A percentile compares a stretch with the other conserved stretches of the same genome.
Conservation (phyloP, 176 grass and related monocot species). For the Poa pratensis region DNA sequence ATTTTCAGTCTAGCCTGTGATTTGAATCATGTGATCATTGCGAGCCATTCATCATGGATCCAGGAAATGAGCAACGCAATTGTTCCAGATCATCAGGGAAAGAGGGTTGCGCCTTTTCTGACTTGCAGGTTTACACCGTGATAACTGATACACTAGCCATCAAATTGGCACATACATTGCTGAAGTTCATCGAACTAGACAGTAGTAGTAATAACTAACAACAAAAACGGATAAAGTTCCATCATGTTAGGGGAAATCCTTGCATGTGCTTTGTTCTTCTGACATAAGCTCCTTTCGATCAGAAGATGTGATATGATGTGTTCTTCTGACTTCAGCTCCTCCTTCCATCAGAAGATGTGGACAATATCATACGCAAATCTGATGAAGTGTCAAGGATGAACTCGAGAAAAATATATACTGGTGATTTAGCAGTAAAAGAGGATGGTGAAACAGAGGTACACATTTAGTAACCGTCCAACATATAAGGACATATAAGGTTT, state of each 20-base stretch:
- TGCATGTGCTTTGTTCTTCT: not conserved
- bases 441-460: not conserved
- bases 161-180: not conserved
- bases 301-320: slow-evolving; percentile 59
- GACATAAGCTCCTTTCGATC: slow-evolving; percentile 32
- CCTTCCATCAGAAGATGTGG: slow-evolving; percentile 81
- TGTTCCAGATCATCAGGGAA: not conserved
- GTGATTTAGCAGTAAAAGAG: not conserved
- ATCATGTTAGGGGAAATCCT: not conserved
- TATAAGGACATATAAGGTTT: not conserved
- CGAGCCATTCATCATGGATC: not conserved
- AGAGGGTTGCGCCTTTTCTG: not conserved
- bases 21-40: not conserved
- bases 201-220: slow-evolving; percentile 8
- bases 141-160: not conserved
- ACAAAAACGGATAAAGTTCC: slow-evolving; percentile 29
- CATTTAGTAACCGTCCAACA: not conserved
- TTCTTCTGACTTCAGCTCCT: slow-evolving; percentile 10
- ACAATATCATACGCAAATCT: slow-evolving; percentile 96
- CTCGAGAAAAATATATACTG: not conserved
- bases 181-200: not conserved
- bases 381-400: slow-evolving; percentile 61
- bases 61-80: not conserved
- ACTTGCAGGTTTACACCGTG: not conserved
- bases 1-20: slow-evolving; percentile 29